Evolutionary conservation across 2,329 filamentous ascomycete species (phyloP).

Genomic region (Bisporella sp.): DNA sequence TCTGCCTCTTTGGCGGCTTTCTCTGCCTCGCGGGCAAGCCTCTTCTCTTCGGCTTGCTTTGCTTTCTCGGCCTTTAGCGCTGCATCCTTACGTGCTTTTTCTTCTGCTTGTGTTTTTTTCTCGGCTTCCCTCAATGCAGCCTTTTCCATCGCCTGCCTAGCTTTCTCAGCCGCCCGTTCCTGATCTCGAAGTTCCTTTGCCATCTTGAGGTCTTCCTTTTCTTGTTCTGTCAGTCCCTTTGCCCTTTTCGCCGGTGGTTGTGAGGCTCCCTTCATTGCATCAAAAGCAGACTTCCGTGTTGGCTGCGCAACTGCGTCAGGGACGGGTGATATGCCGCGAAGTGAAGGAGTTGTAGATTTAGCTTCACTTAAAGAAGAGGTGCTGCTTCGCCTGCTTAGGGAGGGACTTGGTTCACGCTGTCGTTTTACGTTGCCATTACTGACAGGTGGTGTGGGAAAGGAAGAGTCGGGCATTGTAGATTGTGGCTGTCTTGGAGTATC

Average conservation of each 20-base stretch:
- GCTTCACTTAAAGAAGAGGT: conserved; percentile 16
- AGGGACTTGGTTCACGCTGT: conserved; percentile 8
- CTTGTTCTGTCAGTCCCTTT: conserved; percentile 18
- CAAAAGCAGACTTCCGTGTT: conserved; percentile 13
- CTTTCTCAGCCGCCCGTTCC: conserved; percentile 25
- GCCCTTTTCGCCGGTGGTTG: conserved; percentile 19
- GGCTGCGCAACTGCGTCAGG: not conserved
- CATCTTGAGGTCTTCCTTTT: conserved; percentile 31
- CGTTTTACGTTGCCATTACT: conserved; percentile 1
- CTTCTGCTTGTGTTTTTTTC: conserved; percentile 26
- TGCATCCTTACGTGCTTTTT: conserved; percentile 29
- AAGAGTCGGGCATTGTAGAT: not conserved
- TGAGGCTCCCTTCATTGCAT: conserved; percentile 13
- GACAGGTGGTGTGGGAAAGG: conserved; percentile 8
- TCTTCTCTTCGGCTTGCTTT: conserved; percentile 28
- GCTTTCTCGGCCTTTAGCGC: conserved; percentile 19
- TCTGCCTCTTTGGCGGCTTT: conserved; percentile 15
- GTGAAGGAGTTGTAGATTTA: conserved; percentile 13
- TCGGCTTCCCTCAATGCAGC: conserved; percentile 20
- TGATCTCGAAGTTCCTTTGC: conserved; percentile 24
- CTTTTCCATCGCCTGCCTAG: conserved; percentile 8
- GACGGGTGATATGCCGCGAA: conserved; percentile 2
- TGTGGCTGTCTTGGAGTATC: not conserved
- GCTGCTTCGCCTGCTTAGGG: conserved; percentile 9
- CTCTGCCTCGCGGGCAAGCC: conserved; percentile 3